Evolutionary conservation across 2,329 filamentous ascomycete species (phyloP).

Genomic region (Colletotrichum sidae): DNA sequence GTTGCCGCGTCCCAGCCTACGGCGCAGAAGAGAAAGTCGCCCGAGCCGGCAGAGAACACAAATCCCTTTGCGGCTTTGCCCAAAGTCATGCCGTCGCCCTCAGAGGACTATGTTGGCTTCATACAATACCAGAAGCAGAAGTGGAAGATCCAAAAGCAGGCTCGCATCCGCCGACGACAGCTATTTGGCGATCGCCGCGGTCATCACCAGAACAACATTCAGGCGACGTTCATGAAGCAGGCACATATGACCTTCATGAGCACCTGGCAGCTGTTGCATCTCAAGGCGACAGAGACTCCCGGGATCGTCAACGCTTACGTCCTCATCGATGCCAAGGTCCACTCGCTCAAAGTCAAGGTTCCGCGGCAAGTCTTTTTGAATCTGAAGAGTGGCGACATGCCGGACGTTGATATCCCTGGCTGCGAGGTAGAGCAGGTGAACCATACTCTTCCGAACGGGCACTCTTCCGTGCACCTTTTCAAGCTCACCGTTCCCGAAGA

Average conservation of each 20-base stretch:
- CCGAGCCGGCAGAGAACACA: constrained; percentile 72
- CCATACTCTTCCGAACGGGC: constrained; percentile 93
- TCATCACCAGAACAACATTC: constrained; percentile 73
- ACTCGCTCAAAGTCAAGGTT: constrained; percentile 88
- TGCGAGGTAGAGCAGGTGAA: constrained; percentile 94
- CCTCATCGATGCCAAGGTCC: constrained; percentile 92
- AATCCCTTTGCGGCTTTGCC: constrained; percentile 89
- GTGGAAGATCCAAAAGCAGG: constrained; percentile 97
- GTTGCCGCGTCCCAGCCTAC: constrained; percentile 68
- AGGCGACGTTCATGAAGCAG: constrained; percentile 86
- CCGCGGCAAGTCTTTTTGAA: constrained; percentile 93
- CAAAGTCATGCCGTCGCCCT: constrained; percentile 84
- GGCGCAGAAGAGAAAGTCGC: constrained; percentile 78
- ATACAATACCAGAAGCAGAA: constrained; percentile 97
- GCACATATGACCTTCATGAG: constrained; percentile 90
- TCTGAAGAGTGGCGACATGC: constrained; percentile 86
- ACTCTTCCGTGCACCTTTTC: constrained; percentile 93
- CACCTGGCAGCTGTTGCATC: constrained; percentile 94
- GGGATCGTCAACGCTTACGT: constrained; percentile 91
- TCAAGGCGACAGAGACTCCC: constrained; percentile 83
- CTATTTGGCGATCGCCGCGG: constrained; percentile 88
- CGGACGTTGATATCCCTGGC: constrained; percentile 86
- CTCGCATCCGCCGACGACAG: constrained; percentile 85
- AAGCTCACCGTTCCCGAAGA: constrained; percentile 92
- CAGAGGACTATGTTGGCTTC: constrained; percentile 88